Base-by-base conservation (phyloP, 2,329 filamentous ascomycete species). In the Ambrosiella cleistominuta region DNA sequence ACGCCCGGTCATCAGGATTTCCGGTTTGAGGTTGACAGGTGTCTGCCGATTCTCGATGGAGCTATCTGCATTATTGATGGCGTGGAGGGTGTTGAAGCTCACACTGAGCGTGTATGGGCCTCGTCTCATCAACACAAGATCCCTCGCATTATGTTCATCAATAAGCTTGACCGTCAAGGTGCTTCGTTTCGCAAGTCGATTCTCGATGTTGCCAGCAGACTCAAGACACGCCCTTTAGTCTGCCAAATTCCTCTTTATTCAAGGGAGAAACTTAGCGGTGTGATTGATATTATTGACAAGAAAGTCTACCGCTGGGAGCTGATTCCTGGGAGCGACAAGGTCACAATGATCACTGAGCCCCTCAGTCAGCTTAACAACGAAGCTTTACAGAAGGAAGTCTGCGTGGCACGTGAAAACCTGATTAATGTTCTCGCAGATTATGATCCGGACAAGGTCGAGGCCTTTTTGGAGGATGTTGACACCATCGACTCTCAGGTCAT, bases 1-100 rank as follows among this genome's bases (percentile, higher is more conserved):
- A 97, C 93, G 0, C 93, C 93, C 1, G 93, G 93, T 1, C 93
- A 98, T 67, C 90, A 94, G 19, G 93, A 98, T 68, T 98, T 98
- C 65, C 89, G 91, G 0, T 97, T 97, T 66, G 93, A 98, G 68
- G 93, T 97, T 1, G 79, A 96, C 63, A 82, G 93, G 11, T 97
- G 91, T 38, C 74, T 97, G 6, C 83, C 88, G 17, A 85, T 95
- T 39, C 76, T 95, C 0, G 89, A 95, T 66, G 89, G 89, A 4
- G 88, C 88, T 1, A 83, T 95, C n/a, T 95, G 88, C 65, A 90
- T 95, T 65, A 81, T 95, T 7, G 89, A 95, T 67, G 89, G 87
- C 0, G 89, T 95, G 42, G 89, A 91, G 61, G 89, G 89, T 1
- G 93, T 98, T 19, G 93, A 98, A 70, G 91, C 93, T 1, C 93